Evolutionary conservation across 1,284 basidiomycete species (phyloP), one percentile per base, ranked within the genome.

Genomic region (Macrocybe sp.): DNA sequence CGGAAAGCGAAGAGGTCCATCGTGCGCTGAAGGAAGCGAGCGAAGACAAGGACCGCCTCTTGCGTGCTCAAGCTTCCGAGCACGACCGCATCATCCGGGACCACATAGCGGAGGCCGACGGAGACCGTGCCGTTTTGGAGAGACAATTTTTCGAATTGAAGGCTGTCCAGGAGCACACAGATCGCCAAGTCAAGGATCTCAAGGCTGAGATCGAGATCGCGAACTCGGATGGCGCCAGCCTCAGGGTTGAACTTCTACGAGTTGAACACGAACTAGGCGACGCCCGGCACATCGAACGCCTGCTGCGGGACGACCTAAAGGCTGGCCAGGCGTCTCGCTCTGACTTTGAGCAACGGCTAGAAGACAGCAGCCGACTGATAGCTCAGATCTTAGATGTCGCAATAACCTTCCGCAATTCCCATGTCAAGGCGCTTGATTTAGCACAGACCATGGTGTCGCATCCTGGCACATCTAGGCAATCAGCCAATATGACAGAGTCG

Each of bases 31-130:
- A 69, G 45, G 80, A 87, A 49, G 79, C 85, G 0, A 76, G 79
- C 43, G 67, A 68, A 48, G 87, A 92, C 64, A 86, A 90, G 60
- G 89, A 94, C 52, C 72, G 83, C 14, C 70, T 92, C 12, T 68
- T 93, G 46, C 79, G 75, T 45, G 76, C 73, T 4, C 89, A 92
- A 60, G 83, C 86, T 4, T 80, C 75, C 6, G 90, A 93, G 61
- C 88, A 92, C 56, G 92, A 95, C 52, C 77, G 87, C 11, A 75
- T 85, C 44, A 80, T 97, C 61, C 78, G 91, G 1, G 92, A 95
- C 64, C 89, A 92, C 59, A 85, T 89, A 40, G 89, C 89, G 2
- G 92, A 96, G 63, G 89, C 92, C 6, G 90, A 95, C 59, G 92
- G 91, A 0, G 92, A 95, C 65, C 79, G 92, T 11, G 91, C 91